Evolutionary conservation across 176 grass and related monocot genomes (phyloP), one percentile per base, ranked within the genome.

Genomic region (Zoysia pacifica): DNA sequence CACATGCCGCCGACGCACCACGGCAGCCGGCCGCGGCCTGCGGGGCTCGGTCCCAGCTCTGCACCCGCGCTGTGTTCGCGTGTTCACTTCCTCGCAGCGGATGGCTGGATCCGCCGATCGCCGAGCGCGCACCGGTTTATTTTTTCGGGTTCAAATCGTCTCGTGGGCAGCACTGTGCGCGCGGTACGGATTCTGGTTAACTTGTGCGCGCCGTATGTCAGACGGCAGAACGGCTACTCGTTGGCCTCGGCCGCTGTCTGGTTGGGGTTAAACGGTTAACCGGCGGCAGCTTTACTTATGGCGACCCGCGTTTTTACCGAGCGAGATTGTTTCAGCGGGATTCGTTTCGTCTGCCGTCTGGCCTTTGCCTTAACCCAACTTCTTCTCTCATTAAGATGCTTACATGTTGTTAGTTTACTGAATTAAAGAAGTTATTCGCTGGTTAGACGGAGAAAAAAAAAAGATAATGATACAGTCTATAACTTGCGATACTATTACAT

Each of bases 41-140:
- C 72, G 54, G 54, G 10, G 10, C 51, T 40, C n/a, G 7, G 48
- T 8, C 13, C 4, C 9, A 7, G 18, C 18, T 65, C 48, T 14
- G 61, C 20, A 2, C 5, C 20, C 7, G 48, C 0, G 38, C 12
- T 11, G 13, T 1, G 66, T 0, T 16, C 20, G 13, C 60, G 75
- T 81, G 79, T 72, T 62, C 56, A 68, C 3, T 9, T 42, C 69
- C 69, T 16, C 79, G 46, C 79, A 36, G 58, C 69, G 79, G 79
- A 72, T 81, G 68, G 36, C 5, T 81, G 79, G 79, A 81, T 81
- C 79, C 60, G 18, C 2, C 5, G 15, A 28, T 46, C 8, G 9
- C 43, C 20, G 44, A 11, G 20, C 20, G 60, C 45, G 45, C 60
- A n/a, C 45, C 7, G 61, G 16, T 44, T 39, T 39, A 7, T 65